These are phyloP conservation scores for Neckera pumila DNA, from an alignment of 225 moss, liverwort and hornwort genomes.

Conservation along the genomic window DNA sequence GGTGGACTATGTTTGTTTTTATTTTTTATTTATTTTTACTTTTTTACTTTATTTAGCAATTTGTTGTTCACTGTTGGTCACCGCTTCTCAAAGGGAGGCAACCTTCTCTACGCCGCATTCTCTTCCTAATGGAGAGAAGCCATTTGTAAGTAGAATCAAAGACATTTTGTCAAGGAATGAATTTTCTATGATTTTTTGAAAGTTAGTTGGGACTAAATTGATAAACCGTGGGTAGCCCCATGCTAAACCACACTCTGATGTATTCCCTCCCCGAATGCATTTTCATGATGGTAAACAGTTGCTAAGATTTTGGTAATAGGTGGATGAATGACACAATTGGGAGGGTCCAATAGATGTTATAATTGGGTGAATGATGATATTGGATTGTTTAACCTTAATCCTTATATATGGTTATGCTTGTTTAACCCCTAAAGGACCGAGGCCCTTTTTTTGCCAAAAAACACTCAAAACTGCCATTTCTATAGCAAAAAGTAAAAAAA, in stretches of 20 bases:
- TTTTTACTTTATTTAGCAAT: background rate
- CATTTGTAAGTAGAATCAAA: background rate
- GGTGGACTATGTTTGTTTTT: fast-evolving
- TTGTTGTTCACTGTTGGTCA: background rate
- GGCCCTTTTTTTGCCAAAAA: no score
- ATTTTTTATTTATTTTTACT: background rate
- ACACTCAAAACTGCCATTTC: no score
- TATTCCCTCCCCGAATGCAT: fast-evolving
- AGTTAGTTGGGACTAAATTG: background rate
- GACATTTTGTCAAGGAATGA: fast-evolving
- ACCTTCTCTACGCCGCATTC: background rate
- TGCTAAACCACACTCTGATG: fast-evolving
- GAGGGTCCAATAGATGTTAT: no score
- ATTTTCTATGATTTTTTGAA: background rate
- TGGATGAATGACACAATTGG: no score
- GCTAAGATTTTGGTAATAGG: no score
- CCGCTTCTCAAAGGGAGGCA: background rate
- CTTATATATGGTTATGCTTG: background rate
- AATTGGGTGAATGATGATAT: no score
- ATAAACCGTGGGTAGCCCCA: fast-evolving
- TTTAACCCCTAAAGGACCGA: no score
- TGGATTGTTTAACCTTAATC: no score
- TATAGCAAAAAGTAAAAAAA: no score
- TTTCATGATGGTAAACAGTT: background rate
- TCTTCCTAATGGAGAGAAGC: background rate